Evolutionary conservation across 352 stramenopile species (phyloP).

Genomic region (Pythium coloratum): DNA sequence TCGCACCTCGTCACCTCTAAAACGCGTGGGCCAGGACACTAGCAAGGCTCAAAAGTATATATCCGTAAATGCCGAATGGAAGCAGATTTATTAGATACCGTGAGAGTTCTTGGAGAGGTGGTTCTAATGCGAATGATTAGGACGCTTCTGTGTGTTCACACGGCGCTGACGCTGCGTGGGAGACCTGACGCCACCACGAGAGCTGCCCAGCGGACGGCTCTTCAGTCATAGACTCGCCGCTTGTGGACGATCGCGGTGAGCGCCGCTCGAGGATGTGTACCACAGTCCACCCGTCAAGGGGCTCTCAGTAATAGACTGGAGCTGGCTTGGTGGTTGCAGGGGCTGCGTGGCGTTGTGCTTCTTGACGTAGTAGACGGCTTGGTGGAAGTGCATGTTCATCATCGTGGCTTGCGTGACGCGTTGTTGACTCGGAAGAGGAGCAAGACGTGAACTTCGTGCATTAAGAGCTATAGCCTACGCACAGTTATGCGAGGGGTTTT

Average conservation of each 20-base stretch:
- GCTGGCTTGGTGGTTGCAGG: neutral
- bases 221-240: neutral
- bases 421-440: neutral
- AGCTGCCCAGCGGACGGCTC: neutral
- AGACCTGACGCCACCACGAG: neutral
- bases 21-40: neutral
- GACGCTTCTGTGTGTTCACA: neutral
- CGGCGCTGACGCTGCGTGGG: neutral
- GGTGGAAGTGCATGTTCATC: conserved; percentile 12
- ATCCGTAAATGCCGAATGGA: neutral
- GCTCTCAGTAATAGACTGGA: neutral
- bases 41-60: neutral
- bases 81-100: neutral
- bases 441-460: neutral
- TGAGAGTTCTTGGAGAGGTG: neutral
- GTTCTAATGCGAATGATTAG: too few species aligned
- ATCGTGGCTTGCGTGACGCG: neutral
- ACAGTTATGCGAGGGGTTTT: neutral
- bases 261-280: neutral
- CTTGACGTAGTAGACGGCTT: conserved; percentile 9
- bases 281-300: neutral
- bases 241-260: neutral
- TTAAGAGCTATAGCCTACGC: too few species aligned
- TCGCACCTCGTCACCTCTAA: conserved; percentile 2
- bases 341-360: conserved; percentile 10